Evolutionary conservation across 305 asterid species (phyloP), one percentile per base, ranked within the genome.

Genomic region (Withania somnifera): DNA sequence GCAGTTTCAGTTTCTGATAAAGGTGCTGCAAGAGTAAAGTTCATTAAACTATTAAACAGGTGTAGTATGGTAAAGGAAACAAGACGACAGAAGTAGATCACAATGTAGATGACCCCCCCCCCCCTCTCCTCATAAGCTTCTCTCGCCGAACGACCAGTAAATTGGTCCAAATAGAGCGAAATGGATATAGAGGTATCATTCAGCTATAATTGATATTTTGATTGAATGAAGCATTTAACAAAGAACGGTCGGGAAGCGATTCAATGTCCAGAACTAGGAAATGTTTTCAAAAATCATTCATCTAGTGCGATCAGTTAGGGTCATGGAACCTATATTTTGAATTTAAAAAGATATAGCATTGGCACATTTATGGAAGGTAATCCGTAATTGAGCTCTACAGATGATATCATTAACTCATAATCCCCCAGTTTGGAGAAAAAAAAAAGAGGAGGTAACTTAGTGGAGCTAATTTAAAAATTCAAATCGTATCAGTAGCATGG

Each of bases 1-100:
- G 90, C 90, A 56, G 87, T 82, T 78, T 88, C 90, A 32, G 88
- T 88, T 80, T 88, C 90, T 50, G 90, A 86, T 64, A 88, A 79
- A 32, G 90, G 90, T 40, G 90, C 90, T 88, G 89, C 88, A 84
- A 75, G 63, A 14, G 8, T 30, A 81, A 47, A 38, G 20, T 66
- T 30, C 26, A 81, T 66, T 66, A 66, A 50, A 50, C 64, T 54
- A 47, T 38, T 60, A 71, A 67, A 75, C 45, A 28, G 53, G 2
- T 22, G 26, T 50, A 68, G 61, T 66, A 32, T 30, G 30, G 61
- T n/a, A 50, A 64, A 81, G 34, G 28, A 40, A 80, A 47, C 42
- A 20, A 66, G 28, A 17, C 36, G 38, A 66, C 34, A 11, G 45
- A 19, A 66, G 77, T 19, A 52, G 32, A 81, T 60, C 24, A 30